phyloP scores from a whole-genome alignment of 352 stramenopile genomes.

The Pythium rhizo-oryzae region DNA sequence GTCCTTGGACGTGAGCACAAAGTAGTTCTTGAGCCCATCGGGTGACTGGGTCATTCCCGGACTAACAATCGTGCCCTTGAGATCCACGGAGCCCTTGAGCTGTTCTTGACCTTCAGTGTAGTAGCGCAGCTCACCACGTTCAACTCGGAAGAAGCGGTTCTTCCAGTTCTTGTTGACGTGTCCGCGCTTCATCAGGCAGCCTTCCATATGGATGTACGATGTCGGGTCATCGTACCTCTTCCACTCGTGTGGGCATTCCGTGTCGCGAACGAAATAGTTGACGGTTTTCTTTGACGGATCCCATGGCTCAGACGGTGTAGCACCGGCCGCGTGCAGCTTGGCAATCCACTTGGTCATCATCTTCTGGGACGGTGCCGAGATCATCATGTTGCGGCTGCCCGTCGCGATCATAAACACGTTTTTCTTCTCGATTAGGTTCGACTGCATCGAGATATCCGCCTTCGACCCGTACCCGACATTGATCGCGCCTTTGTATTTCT shows the following conservation, averaged over 20 bases:
- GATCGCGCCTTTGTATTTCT: conserved; percentile 80
- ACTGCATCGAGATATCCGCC: conserved; percentile 82
- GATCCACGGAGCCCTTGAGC: conserved; percentile 66
- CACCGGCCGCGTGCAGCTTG: conserved; percentile 69
- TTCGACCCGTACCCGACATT: conserved; percentile 71
- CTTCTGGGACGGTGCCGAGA: conserved; percentile 70
- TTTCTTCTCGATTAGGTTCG: conserved; percentile 80
- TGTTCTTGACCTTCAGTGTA: conserved; percentile 83
- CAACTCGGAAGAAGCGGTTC: conserved; percentile 88
- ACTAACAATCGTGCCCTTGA: conserved; percentile 84
- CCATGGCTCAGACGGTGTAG: conserved; percentile 66
- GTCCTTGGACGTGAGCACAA: conserved; percentile 81
- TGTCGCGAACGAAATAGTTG: conserved; percentile 79
- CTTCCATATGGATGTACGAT: conserved; percentile 89
- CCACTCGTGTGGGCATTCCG: conserved; percentile 79
- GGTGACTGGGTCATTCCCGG: conserved; percentile 81
- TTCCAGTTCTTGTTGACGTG: conserved; percentile 90
- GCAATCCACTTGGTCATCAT: conserved; percentile 88
- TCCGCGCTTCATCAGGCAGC: conserved; percentile 77
- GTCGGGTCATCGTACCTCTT: conserved; percentile 86
- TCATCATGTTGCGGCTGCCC: conserved; percentile 77
- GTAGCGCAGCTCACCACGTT: conserved; percentile 78
- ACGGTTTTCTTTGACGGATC: conserved; percentile 82
- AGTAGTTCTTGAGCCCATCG: conserved; percentile 84
- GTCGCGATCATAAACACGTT: conserved; percentile 85